Percentiles rank a stretch among this genome's conserved stretches.
Evolutionary conservation across 306 rosid genomes (phyloP).

Genomic region (Styphnolobium japonicum): DNA sequence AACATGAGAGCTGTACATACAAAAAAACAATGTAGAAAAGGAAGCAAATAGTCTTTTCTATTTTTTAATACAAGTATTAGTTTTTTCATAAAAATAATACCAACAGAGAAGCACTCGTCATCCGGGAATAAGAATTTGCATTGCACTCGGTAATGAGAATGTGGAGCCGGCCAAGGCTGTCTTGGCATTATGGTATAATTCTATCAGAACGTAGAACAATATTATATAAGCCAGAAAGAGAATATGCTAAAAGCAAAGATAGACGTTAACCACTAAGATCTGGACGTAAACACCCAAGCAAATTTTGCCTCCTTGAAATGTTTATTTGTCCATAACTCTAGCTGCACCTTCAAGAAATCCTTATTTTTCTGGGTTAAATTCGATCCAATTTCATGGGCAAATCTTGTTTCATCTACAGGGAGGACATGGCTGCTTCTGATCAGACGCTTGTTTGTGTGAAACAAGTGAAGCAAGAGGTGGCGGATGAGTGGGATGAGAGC

Average conservation of each 20-base stretch:
- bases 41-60: too few relatives aligned
- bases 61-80: too few relatives aligned
- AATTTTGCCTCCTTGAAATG: constrained; percentile 25
- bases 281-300: constrained; percentile 16
- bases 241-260: constrained; percentile 10
- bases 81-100: background rate
- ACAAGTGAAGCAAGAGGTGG: constrained; percentile 59
- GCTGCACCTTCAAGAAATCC: background rate
- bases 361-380: background rate
- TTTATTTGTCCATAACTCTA: constrained; percentile 19
- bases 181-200: too few relatives aligned
- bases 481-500: constrained; percentile 68
- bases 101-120: background rate
- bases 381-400: background rate
- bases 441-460: constrained; percentile 57
- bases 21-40: too few relatives aligned
- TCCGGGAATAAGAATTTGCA: background rate
- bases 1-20: too few relatives aligned
- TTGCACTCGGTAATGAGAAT: background rate
- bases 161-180: too few relatives aligned
- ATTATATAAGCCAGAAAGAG: constrained; percentile 8
- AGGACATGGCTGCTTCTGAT: constrained; percentile 33
- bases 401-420: background rate
- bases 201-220: too few relatives aligned
- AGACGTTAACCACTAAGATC: background rate